phyloP scores from a whole-genome alignment of 1,139 yeast species.

The Kurtzmaniella quercitrusa region DNA sequence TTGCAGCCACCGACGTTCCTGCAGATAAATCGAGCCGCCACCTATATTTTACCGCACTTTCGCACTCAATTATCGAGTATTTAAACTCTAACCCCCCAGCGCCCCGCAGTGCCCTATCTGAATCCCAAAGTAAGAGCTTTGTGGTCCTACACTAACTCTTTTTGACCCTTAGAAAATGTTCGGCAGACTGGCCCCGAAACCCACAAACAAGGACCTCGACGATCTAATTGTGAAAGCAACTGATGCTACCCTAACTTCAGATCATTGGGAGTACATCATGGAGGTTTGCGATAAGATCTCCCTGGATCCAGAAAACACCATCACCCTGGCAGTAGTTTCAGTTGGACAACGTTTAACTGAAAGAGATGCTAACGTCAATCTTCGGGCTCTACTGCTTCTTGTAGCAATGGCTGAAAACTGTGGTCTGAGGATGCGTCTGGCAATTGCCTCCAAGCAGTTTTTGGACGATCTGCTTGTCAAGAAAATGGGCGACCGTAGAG shows the following conservation, averaged over 20 bases:
- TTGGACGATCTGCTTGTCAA: slow-evolving; percentile 50
- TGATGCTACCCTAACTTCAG: slow-evolving; percentile 72
- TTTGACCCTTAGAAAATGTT: too few relatives aligned
- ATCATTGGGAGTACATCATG: slow-evolving; percentile 80
- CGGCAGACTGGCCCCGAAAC: slow-evolving; percentile 5
- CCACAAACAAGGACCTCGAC: slow-evolving; percentile 12
- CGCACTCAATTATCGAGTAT: neutral
- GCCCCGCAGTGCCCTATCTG: neutral
- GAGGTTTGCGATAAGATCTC: slow-evolving; percentile 82
- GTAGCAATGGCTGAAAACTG: slow-evolving; percentile 88
- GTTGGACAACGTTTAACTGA: slow-evolving; percentile 52
- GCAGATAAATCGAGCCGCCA: neutral
- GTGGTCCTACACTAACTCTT: too few relatives aligned
- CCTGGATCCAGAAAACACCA: slow-evolving; percentile 61
- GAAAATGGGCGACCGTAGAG: slow-evolving; percentile 50
- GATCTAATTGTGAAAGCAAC: slow-evolving; percentile 61
- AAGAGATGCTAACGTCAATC: slow-evolving; percentile 75
- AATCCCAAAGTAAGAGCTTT: too few relatives aligned
- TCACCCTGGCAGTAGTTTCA: slow-evolving; percentile 48
- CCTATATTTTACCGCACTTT: neutral
- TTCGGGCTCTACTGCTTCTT: slow-evolving; percentile 68
- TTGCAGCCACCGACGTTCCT: neutral
- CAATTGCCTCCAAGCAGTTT: slow-evolving; percentile 69
- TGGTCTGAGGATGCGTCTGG: slow-evolving; percentile 82
- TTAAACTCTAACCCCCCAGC: too few relatives aligned